These are phyloP conservation scores for Eutrema heterophyllum DNA, from an alignment of 345 rosid genomes.

Conservation along the genomic window DNA sequence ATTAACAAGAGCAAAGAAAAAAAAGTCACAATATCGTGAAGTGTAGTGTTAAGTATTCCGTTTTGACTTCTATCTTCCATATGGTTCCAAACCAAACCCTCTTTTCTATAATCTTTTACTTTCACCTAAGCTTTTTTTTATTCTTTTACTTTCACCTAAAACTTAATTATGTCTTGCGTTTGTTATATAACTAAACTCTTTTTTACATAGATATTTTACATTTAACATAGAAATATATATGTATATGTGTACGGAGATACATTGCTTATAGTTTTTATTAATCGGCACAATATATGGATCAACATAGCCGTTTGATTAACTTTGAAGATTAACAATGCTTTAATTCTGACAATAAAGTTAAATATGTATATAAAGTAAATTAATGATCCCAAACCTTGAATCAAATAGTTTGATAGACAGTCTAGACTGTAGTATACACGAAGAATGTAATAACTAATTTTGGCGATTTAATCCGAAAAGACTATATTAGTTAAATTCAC, in stretches of 20 bases:
- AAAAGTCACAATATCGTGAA: neutral
- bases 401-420: neutral
- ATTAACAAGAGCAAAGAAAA: neutral
- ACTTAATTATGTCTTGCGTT: neutral
- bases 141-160: neutral
- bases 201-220: neutral
- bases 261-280: neutral
- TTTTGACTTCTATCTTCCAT: constrained; percentile 15
- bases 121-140: neutral
- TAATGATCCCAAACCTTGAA: neutral
- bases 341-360: neutral
- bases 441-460: neutral
- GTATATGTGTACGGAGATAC: neutral
- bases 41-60: neutral
- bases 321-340: neutral
- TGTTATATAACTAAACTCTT: neutral
- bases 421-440: neutral
- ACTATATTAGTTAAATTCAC: neutral
- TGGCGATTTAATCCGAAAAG: neutral
- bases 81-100: constrained; percentile 7
- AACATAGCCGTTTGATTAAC: neutral
- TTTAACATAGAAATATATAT: neutral
- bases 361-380: neutral
- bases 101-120: neutral
- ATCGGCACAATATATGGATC: neutral